A percentile compares a stretch with the other conserved stretches of the same genome.
phyloP scores from a whole-genome alignment of 257 asterid species.

The Lantana camara region DNA sequence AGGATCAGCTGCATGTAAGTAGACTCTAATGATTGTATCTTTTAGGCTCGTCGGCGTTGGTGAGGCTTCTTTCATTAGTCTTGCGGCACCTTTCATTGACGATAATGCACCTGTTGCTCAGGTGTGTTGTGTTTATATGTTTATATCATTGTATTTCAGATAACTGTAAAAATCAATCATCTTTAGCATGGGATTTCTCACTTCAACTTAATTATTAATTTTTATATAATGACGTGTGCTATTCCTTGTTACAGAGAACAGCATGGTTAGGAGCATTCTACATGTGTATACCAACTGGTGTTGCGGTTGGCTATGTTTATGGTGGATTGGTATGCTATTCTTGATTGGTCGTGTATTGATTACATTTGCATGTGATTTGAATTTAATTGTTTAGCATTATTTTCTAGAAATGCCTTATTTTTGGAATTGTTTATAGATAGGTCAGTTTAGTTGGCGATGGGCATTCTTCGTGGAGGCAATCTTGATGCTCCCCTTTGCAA shows the following conservation, averaged over 20 bases:
- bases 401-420: neutral
- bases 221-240: conserved; percentile 15
- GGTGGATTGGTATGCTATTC: conserved; percentile 83
- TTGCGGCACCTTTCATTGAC: conserved; percentile 97
- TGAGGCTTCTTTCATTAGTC: conserved; percentile 98
- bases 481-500: conserved; percentile 91
- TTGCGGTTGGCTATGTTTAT: conserved; percentile 91
- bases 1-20: no score
- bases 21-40: no score
- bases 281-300: conserved; percentile 96
- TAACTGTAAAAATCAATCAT: conserved; percentile 13
- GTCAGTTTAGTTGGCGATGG: conserved; percentile 73
- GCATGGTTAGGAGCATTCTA: conserved; percentile 96
- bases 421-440: conserved; percentile 50
- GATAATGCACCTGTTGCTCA: conserved; percentile 91
- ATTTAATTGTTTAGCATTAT: neutral
- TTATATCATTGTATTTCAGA: conserved; percentile 9
- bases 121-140: conserved; percentile 43
- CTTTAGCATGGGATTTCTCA: neutral
- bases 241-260: conserved; percentile 62
- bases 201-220: neutral
- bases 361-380: neutral
- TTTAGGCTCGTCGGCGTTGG: conserved; percentile 98
- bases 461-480: conserved; percentile 88
- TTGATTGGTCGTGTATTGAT: conserved; percentile 5